Evolutionary conservation across 2,329 filamentous ascomycete species (phyloP), one percentile per base, ranked within the genome.

Genomic region (Aspergillus fumigatiaffinis): DNA sequence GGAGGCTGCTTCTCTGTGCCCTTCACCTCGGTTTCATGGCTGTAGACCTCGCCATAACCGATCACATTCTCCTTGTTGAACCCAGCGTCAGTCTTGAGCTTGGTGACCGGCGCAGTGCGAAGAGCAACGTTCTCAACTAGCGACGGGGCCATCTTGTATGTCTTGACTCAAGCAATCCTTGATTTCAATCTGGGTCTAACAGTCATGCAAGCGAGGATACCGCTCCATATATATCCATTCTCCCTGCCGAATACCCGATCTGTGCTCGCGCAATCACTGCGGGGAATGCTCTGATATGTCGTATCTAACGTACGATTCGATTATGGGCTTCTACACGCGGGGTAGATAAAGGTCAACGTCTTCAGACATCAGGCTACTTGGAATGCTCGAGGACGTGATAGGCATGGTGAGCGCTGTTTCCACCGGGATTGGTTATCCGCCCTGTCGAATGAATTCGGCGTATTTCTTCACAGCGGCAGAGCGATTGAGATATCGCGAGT

Each of bases 1-100:
- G 83, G 80, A 17, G 80, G 75, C 63, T 83, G 78, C 59, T 79
- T 82, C 2, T 70, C 77, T 10, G 79, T 81, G 3, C 83, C 83
- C 51, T 83, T 76, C 41, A 83, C 62, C 62, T 86, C 84, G 4
- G 74, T 70, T 0, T 84, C 81, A 59, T 79, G 78, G 51, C 78
- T 75, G 51, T 69, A 72, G 1, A 57, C 42, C 25, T 64, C 60
- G 20, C 64, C 66, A 54, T 73, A 71, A 49, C 72, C 72, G 26
- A 71, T 67, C 46, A 71, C 48, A 49, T 70, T 69, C 58, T 75
- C 73, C 64, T 76, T 76, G 54, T 75, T 74, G 51, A 67, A 63
- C 3, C 70, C 71, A 0, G 63, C 64, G 17, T 73, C 68, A 14
- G 67, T 67, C 58, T 71, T 71, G 41, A 71, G 60, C 6, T 63